Base-by-base conservation (phyloP, 2,329 filamentous ascomycete species). In the Didymella glomerata region DNA sequence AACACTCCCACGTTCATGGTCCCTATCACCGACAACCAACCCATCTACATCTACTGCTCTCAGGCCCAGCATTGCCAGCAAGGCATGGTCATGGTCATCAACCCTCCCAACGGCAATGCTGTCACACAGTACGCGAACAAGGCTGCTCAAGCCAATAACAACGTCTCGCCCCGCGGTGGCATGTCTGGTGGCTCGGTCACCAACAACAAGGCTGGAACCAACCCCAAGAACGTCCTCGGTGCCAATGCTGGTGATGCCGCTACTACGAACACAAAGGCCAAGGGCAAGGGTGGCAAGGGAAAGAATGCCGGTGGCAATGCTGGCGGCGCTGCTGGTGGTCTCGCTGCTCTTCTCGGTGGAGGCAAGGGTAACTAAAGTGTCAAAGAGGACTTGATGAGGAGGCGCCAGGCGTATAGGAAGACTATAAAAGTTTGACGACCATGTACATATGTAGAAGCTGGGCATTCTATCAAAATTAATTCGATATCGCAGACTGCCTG, bases 11-110 rank as follows among this genome's bases (percentile, higher is more conserved):
- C 60, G 61, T 72, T 73, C 64, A 71, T 68, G 63, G 63, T 73
- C 9, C 67, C 67, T 30, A 52, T 73, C 54, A 64, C 61, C 27
- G 67, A 72, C 52, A 86, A 83, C 47, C 86, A 83, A 30, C 90
- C 91, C 32, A 82, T 93, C 68, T 93, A 91, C 90, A 78, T 91
- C 59, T 93, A 89, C 82, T 93, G 90, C 78, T 86, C 86, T 27
- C 88, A 92, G 76, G 72, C 71, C 0, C 67, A 71, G 54, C 91
- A 94, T 79, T 94, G 90, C 78, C 85, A 92, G 76, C 80, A 77
- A 50, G 89, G 89, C 60, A 92, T 92, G 88, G 82, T 83, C 59
- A 88, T 90, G 83, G 89, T 90, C 22, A 87, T 92, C 74, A 92
- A 92, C 78, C 71, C 70, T 38, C 67, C 70, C 14, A 64, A 61